A percentile compares a stretch with the other conserved stretches of the same genome.
These are phyloP conservation scores for Auricularia heimuer DNA, from an alignment of 768 basidiomycete genomes.

Conservation along the genomic window DNA sequence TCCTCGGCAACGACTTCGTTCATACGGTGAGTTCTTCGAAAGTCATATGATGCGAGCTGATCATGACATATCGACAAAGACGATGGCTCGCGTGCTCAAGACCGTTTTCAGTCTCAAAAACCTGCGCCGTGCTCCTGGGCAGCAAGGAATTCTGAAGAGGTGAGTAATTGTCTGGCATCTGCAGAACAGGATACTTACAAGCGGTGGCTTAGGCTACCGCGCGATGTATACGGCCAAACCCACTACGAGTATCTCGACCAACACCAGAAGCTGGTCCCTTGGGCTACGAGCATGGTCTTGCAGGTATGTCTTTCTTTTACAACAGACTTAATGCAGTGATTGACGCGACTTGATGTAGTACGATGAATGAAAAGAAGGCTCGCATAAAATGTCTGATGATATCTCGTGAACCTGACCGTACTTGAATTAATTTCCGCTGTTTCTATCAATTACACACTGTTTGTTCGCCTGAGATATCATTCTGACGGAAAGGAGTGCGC, in stretches of 20 bases:
- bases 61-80: not conserved
- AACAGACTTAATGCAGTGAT: too few relatives aligned
- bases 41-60: not conserved
- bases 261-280: conserved; percentile 42
- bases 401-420: too few relatives aligned
- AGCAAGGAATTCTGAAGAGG: conserved; percentile 31
- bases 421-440: too few relatives aligned
- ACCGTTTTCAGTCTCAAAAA: conserved; percentile 22
- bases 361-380: not conserved
- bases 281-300: conserved; percentile 59
- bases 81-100: conserved; percentile 28
- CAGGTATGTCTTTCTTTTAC: conserved; percentile 17
- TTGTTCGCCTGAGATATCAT: too few relatives aligned
- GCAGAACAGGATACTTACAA: not conserved
- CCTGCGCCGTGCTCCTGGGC: conserved; percentile 28
- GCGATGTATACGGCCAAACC: conserved; percentile 36
- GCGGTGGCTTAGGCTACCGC: conserved; percentile 3
- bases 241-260: conserved; percentile 47
- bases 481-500: too few relatives aligned
- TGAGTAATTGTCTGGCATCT: conserved; percentile 9
- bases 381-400: too few relatives aligned
- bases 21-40: conserved; percentile 1
- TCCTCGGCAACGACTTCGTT: not conserved
- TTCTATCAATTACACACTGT: too few relatives aligned
- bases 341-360: not conserved